Evolutionary conservation across 1,139 yeast genomes (phyloP).

Genomic region (Protomyces lactucae-debilis): DNA sequence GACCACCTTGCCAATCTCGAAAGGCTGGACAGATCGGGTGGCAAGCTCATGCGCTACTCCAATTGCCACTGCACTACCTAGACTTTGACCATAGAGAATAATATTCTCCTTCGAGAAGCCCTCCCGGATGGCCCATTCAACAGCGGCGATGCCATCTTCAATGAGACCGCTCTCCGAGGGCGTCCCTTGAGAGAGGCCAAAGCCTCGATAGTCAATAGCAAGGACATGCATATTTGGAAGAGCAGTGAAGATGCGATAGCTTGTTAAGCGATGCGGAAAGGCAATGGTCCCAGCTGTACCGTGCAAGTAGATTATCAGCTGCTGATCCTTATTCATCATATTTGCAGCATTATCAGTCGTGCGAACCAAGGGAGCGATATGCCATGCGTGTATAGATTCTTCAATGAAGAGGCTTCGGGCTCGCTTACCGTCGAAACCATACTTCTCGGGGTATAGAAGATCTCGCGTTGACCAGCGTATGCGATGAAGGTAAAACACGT

Average conservation of each 20-base stretch:
- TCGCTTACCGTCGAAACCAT: conserved; percentile 9
- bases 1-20: conserved; percentile 18
- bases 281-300: conserved; percentile 28
- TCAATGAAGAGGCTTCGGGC: conserved; percentile 9
- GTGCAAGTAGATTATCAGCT: conserved; percentile 17
- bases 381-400: conserved; percentile 21
- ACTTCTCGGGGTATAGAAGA: background rate
- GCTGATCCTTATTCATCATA: background rate
- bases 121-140: conserved; percentile 25
- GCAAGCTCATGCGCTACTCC: conserved; percentile 27
- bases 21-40: background rate
- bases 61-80: conserved; percentile 29
- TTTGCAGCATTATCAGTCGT: background rate
- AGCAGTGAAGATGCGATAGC: conserved; percentile 19
- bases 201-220: conserved; percentile 29
- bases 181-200: conserved; percentile 27
- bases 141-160: conserved; percentile 27
- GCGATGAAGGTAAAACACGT: conserved; percentile 13
- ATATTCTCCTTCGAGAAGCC: conserved; percentile 20
- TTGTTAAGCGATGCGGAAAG: conserved; percentile 15
- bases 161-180: conserved; percentile 27
- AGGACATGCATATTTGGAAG: conserved; percentile 28
- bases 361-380: background rate
- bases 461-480: conserved; percentile 9
- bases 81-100: conserved; percentile 27